Evolutionary conservation across 2,329 filamentous ascomycete species (phyloP), one percentile per base, ranked within the genome.

Genomic region (Paracorniculantispora psalliotae): DNA sequence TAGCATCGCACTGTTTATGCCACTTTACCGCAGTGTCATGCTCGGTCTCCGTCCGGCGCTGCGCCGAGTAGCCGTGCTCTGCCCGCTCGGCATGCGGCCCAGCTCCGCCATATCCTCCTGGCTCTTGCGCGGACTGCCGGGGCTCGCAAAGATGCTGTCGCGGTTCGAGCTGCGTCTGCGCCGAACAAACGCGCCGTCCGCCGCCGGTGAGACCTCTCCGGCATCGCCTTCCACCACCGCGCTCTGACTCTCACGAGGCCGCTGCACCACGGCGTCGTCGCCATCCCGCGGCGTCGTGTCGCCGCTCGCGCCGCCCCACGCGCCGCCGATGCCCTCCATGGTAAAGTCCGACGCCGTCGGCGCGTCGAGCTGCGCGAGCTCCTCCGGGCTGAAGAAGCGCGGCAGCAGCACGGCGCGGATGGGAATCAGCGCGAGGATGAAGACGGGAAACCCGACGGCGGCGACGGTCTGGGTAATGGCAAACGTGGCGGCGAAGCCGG

Each of bases 391-490:
- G 64, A 91, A 87, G 69, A 82, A 78, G 35, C 74, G 74, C 1
- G 88, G 88, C 64, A 92, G 75, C 6, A 91, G 61, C 61, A 84
- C 75, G 1, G 86, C 82, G 9, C 89, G 80, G 2, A 86, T 72
- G 0, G 89, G 89, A 25, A 91, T 86, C 5, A 91, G 76, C 17
- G 84, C 72, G 50, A 91, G 73, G 67, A 92, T 91, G 63, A 91
- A 82, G 37, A 91, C 80, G 9, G 90, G 90, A 64, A 92, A 93
- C 0, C 90, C 90, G 12, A 93, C 89, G 2, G 90, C 90, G 2
- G 89, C 90, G 52, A 92, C 87, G 0, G 90, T 92, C 74, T 93
- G 87, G 0, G 90, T 92, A 66, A 92, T 90, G 61, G 90, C 89
- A 70, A 93, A 92, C 0, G 90, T 93, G 23, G 86, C 89, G 2